Base-by-base conservation (phyloP, 2,329 filamentous ascomycete genomes). In the Colletotrichum tanaceti region DNA sequence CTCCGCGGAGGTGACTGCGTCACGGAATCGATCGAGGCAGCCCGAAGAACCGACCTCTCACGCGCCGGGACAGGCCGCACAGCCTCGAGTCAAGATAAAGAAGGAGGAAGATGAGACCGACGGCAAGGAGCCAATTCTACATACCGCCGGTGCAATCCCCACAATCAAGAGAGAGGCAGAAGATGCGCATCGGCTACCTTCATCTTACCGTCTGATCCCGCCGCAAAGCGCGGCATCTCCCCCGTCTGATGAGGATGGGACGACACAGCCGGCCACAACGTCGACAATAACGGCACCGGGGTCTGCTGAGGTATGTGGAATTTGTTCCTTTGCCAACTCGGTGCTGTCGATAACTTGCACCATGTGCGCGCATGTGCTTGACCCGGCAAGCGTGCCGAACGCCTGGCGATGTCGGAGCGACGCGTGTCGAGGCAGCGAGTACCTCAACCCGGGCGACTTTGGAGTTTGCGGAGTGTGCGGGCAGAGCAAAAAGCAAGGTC, bases 401-500 rank as follows among this genome's bases (percentile, higher is more conserved):
- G 79, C 86, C n/a, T 95, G 93, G 92, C 79, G 79, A 55, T 95
- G 92, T 75, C 77, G 75, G 50, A 87, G 84, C 71, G 74, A 77
- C 4, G 72, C 79, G 2, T 95, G 92, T 75, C 79, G 78, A 68
- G 83, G 79, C 14, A 86, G 83, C 53, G 69, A 73, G 22, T 95
- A 93, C 75, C 74, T 90, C 60, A 95, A 94, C 74, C 84, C 90
- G 13, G 87, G 85, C 1, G 91, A 94, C 76, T 88, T 84, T 71
- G 90, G 89, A 7, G 76, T 89, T 0, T 95, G 92, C 76, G 91
- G 91, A 4, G 78, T 92, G 5, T 95, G 92, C 75, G 90, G 89
- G 20, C 79, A 78, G 72, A 81, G 77, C 72, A 79, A 73, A 72
- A 61, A 61, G 55, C 57, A 62, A 59, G 39, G 49, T 16, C 59